Percentiles rank a stretch among this genome's conserved stretches.
These are phyloP conservation scores for Microbotryum saponariae DNA, from an alignment of 1,284 basidiomycete species.

Conservation along the genomic window DNA sequence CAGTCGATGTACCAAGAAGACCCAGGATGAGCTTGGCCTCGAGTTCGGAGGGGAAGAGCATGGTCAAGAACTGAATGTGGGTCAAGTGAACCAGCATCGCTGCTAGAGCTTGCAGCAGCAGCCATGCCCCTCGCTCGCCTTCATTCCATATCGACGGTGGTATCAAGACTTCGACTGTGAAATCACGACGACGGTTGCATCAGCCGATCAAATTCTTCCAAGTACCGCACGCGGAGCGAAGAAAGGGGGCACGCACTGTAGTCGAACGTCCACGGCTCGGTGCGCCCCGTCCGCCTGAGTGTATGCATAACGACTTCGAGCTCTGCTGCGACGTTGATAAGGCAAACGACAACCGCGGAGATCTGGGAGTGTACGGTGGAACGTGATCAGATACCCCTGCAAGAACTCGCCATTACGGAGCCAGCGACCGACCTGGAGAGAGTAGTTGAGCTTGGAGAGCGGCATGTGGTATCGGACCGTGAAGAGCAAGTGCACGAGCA, in stretches of 20 bases:
- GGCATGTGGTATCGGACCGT: conserved; percentile 95
- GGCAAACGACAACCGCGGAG: conserved; percentile 20
- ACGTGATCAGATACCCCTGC: background rate
- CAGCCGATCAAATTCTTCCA: background rate
- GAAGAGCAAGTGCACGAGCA: conserved; percentile 86
- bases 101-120: conserved; percentile 72
- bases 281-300: conserved; percentile 53
- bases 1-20: conserved; percentile 56
- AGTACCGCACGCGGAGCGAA: no score
- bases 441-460: conserved; percentile 82
- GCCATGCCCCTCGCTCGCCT: conserved; percentile 69
- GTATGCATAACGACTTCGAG: conserved; percentile 52
- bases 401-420: background rate
- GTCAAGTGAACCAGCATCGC: conserved; percentile 57
- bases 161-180: conserved; percentile 62
- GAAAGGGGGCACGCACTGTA: conserved; percentile 46
- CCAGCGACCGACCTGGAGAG: conserved; percentile 64
- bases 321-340: conserved; percentile 36
- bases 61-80: conserved; percentile 94
- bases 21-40: conserved; percentile 82
- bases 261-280: conserved; percentile 91
- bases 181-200: conserved; percentile 15
- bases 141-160: conserved; percentile 63
- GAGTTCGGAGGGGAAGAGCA: conserved; percentile 87
- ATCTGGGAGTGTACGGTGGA: conserved; percentile 3